These are phyloP conservation scores for Ophiostoma sp. DNA, from an alignment of 2,329 filamentous ascomycete genomes.

Conservation along the genomic window DNA sequence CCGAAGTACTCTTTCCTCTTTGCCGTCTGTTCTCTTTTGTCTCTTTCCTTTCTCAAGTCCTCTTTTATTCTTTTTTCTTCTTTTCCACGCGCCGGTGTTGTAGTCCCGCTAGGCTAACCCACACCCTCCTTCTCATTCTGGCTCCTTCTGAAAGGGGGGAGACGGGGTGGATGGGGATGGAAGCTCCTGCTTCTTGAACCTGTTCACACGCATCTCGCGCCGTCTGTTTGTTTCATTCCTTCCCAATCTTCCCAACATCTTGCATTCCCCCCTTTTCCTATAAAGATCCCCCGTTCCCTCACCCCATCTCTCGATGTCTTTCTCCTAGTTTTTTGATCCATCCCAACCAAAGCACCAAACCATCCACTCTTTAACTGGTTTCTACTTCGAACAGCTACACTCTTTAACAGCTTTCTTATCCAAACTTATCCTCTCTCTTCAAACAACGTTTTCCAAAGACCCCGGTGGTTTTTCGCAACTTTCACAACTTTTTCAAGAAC, in stretches of 20 bases:
- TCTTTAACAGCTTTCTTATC: not conserved
- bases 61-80: not conserved
- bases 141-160: not conserved
- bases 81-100: conserved; percentile 1
- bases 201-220: not conserved
- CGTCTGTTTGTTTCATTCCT: conserved; percentile 1
- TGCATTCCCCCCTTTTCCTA: not conserved
- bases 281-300: conserved; percentile 8
- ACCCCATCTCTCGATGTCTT: not conserved
- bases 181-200: not conserved
- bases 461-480: not conserved
- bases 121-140: not conserved
- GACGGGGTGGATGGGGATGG: not conserved
- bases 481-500: not conserved
- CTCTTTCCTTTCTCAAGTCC: not conserved
- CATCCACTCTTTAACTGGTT: conserved; percentile 5
- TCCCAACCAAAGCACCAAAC: conserved; percentile 7
- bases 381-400: not conserved
- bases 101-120: not conserved
- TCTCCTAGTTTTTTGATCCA: not conserved
- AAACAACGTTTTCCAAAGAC: not conserved
- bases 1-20: not conserved
- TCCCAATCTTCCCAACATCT: not conserved
- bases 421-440: not conserved
- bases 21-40: not conserved